Conservation (phyloP, 179 eudicot species). For the Drosera spatulata region DNA sequence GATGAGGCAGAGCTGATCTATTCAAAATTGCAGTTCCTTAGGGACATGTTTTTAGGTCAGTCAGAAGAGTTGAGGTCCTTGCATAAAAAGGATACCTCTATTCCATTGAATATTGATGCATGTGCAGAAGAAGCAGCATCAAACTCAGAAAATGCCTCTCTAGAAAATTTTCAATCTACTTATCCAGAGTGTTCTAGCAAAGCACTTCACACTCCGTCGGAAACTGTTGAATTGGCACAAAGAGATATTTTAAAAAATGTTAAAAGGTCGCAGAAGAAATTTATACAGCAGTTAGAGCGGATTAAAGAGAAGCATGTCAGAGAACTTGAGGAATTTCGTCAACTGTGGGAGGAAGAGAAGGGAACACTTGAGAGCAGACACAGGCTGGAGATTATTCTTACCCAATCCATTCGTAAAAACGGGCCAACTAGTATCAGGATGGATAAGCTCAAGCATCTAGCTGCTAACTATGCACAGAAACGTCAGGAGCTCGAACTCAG, state of each 20-base stretch:
- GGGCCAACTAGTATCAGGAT: slow-evolving; percentile 7
- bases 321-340: slow-evolving; percentile 17
- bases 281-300: slow-evolving; percentile 11
- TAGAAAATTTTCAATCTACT: slow-evolving; percentile 11
- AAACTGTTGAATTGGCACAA: slow-evolving; percentile 4
- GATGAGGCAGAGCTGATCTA: slow-evolving; percentile 31
- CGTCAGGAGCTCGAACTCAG: slow-evolving; percentile 28
- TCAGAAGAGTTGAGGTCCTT: slow-evolving; percentile 15
- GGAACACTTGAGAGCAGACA: slow-evolving; percentile 16
- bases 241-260: slow-evolving; percentile 8
- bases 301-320: slow-evolving; percentile 17
- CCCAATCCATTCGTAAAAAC: slow-evolving; percentile 14
- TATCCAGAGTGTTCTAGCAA: neutral
- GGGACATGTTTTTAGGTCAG: slow-evolving; percentile 21
- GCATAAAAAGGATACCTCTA: slow-evolving; percentile 9
- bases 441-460: slow-evolving; percentile 23
- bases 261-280: slow-evolving; percentile 14
- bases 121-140: slow-evolving; percentile 4
- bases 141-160: slow-evolving; percentile 3
- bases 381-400: slow-evolving; percentile 15
- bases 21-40: slow-evolving; percentile 27
- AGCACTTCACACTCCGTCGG: neutral
- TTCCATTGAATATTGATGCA: slow-evolving; percentile 10
- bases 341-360: slow-evolving; percentile 16
- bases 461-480: slow-evolving; percentile 25